Evolutionary conservation across 2,329 filamentous ascomycete species (phyloP).

Genomic region (Epichloe gansuensis): DNA sequence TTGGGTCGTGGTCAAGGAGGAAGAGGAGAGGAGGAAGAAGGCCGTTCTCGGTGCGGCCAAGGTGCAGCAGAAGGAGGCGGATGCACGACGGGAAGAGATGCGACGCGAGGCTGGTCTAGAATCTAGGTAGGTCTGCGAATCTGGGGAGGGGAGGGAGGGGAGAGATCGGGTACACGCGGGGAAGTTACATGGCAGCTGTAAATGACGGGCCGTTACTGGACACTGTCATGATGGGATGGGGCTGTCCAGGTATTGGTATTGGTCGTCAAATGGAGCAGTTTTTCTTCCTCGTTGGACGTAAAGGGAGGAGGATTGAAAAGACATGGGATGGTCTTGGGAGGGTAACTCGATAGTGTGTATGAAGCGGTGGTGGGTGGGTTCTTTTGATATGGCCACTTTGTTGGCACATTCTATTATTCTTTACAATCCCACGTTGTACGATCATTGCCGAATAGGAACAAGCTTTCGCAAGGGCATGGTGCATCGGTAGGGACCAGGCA

Average conservation of each 20-base stretch:
- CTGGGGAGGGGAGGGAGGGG: neutral
- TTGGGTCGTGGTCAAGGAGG: constrained; percentile 39
- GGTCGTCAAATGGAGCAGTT: neutral
- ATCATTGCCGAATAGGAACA: neutral
- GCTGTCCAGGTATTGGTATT: neutral
- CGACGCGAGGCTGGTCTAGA: constrained; percentile 34
- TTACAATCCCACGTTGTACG: neutral
- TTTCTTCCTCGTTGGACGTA: too few species aligned
- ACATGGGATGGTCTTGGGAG: neutral
- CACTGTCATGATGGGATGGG: neutral
- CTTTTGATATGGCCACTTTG: neutral
- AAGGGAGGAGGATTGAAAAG: neutral
- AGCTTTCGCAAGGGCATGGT: neutral
- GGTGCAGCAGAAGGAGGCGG: constrained; percentile 28
- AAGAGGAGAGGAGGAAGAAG: constrained; percentile 30
- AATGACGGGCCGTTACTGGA: too few species aligned
- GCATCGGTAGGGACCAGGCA: too few species aligned
- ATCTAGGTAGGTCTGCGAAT: constrained; percentile 15
- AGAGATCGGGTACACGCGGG: neutral
- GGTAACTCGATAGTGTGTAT: neutral
- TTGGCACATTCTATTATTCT: neutral
- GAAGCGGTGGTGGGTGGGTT: neutral
- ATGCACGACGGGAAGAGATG: constrained; percentile 35
- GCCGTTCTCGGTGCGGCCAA: constrained; percentile 22
- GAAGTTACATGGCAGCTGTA: neutral